These are phyloP conservation scores for Acorus gramineus DNA, from an alignment of 106 monocot genomes.

Conservation along the genomic window DNA sequence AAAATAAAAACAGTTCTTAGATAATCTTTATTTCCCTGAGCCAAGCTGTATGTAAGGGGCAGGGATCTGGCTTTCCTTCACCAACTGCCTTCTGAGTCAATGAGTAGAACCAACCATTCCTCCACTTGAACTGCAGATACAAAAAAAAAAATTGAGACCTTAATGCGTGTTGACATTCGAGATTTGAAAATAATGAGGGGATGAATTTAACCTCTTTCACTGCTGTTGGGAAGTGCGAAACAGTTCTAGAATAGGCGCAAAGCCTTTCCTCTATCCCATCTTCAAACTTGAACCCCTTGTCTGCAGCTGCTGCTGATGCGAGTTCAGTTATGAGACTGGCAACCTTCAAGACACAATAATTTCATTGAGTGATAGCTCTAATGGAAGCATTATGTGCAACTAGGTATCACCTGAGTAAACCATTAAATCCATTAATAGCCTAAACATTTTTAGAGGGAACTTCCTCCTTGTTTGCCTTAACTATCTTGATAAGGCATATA, in stretches of 20 bases:
- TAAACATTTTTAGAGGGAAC: no score
- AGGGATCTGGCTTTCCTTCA: constrained; percentile 77
- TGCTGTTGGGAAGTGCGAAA: constrained; percentile 90
- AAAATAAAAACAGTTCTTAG: constrained; percentile 4
- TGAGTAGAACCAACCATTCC: constrained; percentile 95
- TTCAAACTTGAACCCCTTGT: constrained; percentile 52
- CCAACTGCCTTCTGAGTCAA: constrained; percentile 71
- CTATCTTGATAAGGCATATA: no score
- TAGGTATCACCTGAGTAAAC: no score
- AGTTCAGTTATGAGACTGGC: constrained; percentile 60
- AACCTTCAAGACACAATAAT: constrained; percentile 31
- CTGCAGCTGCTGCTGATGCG: constrained; percentile 66
- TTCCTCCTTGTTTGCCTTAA: no score
- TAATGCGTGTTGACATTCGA: not conserved
- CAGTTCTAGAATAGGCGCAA: constrained; percentile 83
- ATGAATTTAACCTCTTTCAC: constrained; percentile 61
- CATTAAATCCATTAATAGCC: no score
- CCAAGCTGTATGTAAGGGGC: constrained; percentile 87
- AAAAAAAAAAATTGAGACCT: not conserved
- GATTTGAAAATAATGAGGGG: not conserved
- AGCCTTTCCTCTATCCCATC: constrained; percentile 71
- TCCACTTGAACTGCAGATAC: constrained; percentile 82
- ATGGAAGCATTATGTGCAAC: no score
- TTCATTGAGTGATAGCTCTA: not conserved
- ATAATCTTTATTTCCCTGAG: constrained; percentile 77